Base-by-base conservation (phyloP, 2,329 filamentous ascomycete genomes). In the Fusarium keratoplasticum region DNA sequence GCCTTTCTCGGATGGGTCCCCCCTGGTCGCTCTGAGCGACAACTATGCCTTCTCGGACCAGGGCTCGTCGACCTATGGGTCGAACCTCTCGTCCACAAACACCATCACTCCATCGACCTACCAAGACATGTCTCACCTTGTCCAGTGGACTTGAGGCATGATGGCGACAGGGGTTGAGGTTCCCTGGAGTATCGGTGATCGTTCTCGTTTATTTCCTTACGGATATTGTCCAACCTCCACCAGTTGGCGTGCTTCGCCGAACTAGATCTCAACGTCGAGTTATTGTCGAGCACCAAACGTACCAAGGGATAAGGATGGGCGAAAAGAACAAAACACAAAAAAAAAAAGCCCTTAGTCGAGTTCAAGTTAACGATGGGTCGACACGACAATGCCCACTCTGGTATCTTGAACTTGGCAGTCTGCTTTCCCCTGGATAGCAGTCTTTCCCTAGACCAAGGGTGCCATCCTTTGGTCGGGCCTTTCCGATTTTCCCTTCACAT, bases 41-140 rank as follows among this genome's bases (percentile, higher is more conserved):
- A 78, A 78, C 35, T 79, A 79, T 67, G 70, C 76, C 52, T 79
- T 72, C 38, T 78, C 77, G 0, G 77, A 79, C 25, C 76, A 79
- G 35, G 69, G 70, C 33, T 65, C 70, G 36, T 79, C 77, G 7
- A 69, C 77, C 8, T 79, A 76, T n/a, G 61, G 76, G 38, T 77
- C 77, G 6, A 78, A 75, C 50, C 66, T 79, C 35, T 77, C 77
- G 27, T 78, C 77, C n/a, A 71, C 77, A 40, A 79, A 78, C 57
- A 79, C 76, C 20, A 75, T 79, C 44, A 79, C 78, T n/a, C 78
- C 78, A 6, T 61, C 75, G 10, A 78, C 72, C 8, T 78, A 69
- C 50, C 75, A 78, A 44, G 77, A 79, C 5, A 75, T 79, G 64
- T 69, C 72, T 35, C 77, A 79, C 25, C 61, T 79, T 60, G 64